Conservation (phyloP, 2,329 filamentous ascomycete species). For the Beauveria sp. region DNA sequence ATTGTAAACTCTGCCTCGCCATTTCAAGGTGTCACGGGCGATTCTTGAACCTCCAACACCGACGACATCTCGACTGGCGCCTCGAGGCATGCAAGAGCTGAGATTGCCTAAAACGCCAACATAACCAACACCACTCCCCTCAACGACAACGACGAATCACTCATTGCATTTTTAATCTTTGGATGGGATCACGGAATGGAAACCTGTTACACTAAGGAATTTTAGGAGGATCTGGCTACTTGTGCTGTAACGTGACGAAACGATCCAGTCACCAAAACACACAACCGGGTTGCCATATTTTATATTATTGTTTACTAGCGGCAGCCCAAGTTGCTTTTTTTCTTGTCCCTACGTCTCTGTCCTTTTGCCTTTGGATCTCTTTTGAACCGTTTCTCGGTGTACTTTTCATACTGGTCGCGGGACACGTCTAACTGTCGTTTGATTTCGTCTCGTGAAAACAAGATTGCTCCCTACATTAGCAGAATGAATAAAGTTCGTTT, state of each 20-base stretch:
- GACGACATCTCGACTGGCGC: not conserved
- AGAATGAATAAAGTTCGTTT: constrained; percentile 1
- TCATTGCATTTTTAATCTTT: not conserved
- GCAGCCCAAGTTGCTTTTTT: not conserved
- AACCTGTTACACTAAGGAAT: not conserved
- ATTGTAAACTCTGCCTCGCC: constrained; percentile 14
- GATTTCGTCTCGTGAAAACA: not conserved
- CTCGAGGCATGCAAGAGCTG: constrained; percentile 7
- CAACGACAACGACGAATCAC: not conserved
- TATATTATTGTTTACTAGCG: constrained; percentile 6
- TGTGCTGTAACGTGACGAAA: constrained; percentile 10
- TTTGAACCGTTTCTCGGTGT: not conserved
- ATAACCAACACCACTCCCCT: not conserved
- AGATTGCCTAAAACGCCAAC: not conserved
- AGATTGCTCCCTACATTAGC: not conserved
- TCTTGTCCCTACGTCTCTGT: not conserved
- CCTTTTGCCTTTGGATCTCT: not conserved
- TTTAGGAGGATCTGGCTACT: constrained; percentile 7
- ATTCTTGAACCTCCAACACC: not conserved
- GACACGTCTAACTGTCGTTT: not conserved
- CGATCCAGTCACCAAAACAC: constrained; percentile 3
- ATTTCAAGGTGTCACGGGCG: not conserved
- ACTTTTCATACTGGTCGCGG: not conserved
- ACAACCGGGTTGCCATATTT: constrained; percentile 2
- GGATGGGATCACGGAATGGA: not conserved